Evolutionary conservation across 345 rosid genomes (phyloP).

Genomic region (Euclidium syriacum): DNA sequence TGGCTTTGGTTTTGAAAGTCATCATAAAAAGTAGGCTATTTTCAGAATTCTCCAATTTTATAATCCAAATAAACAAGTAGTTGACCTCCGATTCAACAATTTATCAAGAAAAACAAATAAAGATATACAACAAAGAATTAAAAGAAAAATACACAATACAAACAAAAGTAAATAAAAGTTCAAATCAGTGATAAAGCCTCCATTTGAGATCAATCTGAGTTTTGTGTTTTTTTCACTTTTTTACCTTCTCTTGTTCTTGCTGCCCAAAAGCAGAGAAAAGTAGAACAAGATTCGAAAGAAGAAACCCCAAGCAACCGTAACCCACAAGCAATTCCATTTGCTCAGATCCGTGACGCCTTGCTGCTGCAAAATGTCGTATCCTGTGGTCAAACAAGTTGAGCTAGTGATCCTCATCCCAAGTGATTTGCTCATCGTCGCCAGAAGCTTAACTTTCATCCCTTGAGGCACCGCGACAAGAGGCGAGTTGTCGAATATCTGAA

Average conservation of each 20-base stretch:
- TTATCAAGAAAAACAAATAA: not conserved
- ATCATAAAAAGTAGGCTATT: not conserved
- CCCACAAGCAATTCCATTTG: slow-evolving; percentile 41
- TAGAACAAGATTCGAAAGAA: slow-evolving; percentile 37
- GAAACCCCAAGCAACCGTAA: slow-evolving; percentile 40
- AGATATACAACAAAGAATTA: slow-evolving; percentile 14
- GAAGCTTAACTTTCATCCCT: slow-evolving; percentile 26
- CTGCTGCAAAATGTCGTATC: slow-evolving; percentile 33
- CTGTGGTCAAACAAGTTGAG: slow-evolving; percentile 37
- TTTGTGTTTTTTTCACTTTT: not conserved
- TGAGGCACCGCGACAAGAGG: slow-evolving; percentile 26
- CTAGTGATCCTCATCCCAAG: slow-evolving; percentile 34
- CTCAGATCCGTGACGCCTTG: slow-evolving; percentile 32
- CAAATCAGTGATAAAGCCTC: not conserved
- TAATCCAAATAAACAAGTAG: not conserved
- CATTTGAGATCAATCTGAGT: not conserved
- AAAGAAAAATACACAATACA: not conserved
- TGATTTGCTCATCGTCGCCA: slow-evolving; percentile 22
- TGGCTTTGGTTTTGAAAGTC: not conserved
- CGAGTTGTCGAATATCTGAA: slow-evolving; percentile 35
- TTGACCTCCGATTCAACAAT: slow-evolving; percentile 4
- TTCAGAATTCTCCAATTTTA: not conserved
- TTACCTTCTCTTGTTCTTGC: slow-evolving; percentile 41
- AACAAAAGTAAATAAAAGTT: not conserved
- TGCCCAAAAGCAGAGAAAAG: slow-evolving; percentile 35